Percentiles rank a stretch among this genome's conserved stretches.
These are phyloP conservation scores for Pelargonium fulgidum DNA, from an alignment of 441 rosid species.

Conservation along the genomic window DNA sequence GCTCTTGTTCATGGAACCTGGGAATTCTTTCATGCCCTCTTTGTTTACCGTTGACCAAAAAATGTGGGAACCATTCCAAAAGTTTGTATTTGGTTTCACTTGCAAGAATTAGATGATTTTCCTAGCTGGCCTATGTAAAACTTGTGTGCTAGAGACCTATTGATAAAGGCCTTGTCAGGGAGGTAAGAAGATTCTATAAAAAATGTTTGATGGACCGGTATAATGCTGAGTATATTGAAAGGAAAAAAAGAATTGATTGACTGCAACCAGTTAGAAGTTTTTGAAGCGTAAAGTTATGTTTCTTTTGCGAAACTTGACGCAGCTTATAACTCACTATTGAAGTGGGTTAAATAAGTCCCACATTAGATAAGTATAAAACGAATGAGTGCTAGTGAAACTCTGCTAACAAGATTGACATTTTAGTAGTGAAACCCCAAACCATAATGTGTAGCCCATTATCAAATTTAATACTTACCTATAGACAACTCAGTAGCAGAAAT, in stretches of 20 bases:
- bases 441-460: too few relatives aligned
- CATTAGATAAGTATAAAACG: too few relatives aligned
- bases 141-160: not conserved
- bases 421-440: too few relatives aligned
- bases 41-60: not conserved
- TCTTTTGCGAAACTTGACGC: not conserved
- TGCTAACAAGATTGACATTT: too few relatives aligned
- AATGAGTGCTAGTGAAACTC: too few relatives aligned
- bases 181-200: not conserved
- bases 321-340: not conserved
- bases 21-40: not conserved
- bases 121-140: not conserved
- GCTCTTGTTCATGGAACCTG: constrained; percentile 3
- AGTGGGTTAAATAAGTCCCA: too few relatives aligned
- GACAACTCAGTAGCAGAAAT: not conserved
- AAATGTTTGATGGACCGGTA: not conserved
- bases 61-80: not conserved
- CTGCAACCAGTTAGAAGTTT: not conserved
- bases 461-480: not conserved
- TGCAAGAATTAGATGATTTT: not conserved
- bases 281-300: not conserved
- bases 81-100: too few relatives aligned
- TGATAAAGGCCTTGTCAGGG: not conserved
- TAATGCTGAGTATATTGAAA: not conserved
- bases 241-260: not conserved